Evolutionary conservation across 1,284 basidiomycete genomes (phyloP), one percentile per base, ranked within the genome.

Genomic region (Sanghuangporus baumii): DNA sequence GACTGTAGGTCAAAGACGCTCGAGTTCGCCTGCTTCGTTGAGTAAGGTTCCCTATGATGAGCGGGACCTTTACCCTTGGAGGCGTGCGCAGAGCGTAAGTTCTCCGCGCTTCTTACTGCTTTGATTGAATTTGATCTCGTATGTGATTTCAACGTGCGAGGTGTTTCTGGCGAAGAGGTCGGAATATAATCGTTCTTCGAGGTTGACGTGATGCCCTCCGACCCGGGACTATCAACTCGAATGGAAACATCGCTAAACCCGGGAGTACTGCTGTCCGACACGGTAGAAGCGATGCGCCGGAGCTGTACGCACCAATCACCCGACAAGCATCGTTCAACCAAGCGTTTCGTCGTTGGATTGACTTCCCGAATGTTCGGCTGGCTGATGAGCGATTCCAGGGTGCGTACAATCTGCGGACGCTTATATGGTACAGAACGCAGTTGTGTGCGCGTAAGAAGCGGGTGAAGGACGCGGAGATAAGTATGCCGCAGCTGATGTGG

Each of bases 401-500:
- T 82, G 50, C 86, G 83, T 11, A 93, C 86, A 66, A 99, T 92
- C 73, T 97, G 91, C 0, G 88, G 81, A 4, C 95, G 89, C 74
- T 99, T 99, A 80, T 99, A 98, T 0, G 93, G 88, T 65, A 85
- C 80, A 61, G 79, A 79, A 38, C 88, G 87, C 6, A 99, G 81
- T 74, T 99, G 97, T 0, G 97, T 99, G 73, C 94, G 94, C 16
- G 92, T 95, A 31, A 99, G 82, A 3, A 99, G 86, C 0, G 96
- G 96, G 71, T 98, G 94, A 4, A 99, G 81, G 1, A 99, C 97
- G 14, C 96, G 90, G 18, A 99, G 87, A 72, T 96, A 99, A 0
- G 96, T 98, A 74, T 99, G 96, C 38, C 95, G 91, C 43, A 99
- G 81, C 93, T 97, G 70, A 2, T 11, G 14, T 26, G 55, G 58